Evolutionary conservation across 2,329 filamentous ascomycete genomes (phyloP), one percentile per base, ranked within the genome.

Genomic region (Zalaria obscura): DNA sequence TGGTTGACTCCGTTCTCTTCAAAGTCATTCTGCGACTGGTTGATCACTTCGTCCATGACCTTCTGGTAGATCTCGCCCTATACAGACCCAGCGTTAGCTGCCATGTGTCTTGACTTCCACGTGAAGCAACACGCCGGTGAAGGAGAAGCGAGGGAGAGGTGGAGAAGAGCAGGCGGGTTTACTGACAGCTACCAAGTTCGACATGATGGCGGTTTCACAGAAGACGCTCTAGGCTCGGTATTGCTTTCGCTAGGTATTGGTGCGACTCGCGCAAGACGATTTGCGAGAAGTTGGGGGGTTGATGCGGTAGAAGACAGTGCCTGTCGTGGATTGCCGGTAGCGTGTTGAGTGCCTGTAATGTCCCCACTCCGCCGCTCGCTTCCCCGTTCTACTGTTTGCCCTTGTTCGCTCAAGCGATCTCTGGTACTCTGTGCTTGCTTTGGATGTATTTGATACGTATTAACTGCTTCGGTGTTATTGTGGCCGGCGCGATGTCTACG

Each of bases 1-100:
- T 89, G 82, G 54, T 93, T 86, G 50, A 96, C 82, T 54, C 91
- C 91, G 53, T 82, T 86, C 66, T 98, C 91, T 63, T 98, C 91
- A 60, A 98, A 96, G 65, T 96, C 91, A 57, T 89, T 83, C 57
- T 84, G 76, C 56, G 89, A 95, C 51, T 60, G 58, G 39, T 55
- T 50, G 45, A 68, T 59, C 46, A 70, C 67, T 54, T 83, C 82
- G 53, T 89, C 81, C 63, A 96, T 85, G 59, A 98, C 87, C 66
- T 91, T 85, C 63, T 79, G 71, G 64, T 95, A 98, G 56, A 96
- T 80, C 51, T 68, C 66, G 55, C 91, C 91, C 68, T 78, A 50
- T 46, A 42, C 25, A 36, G 9, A 29, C 7, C 26, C 28, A 11
- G 5, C 36, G 41, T 44, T 33, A 39, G 35, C 26, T 36, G 35